A percentile compares a stretch with the other conserved stretches of the same genome.
These are phyloP conservation scores for Fusarium xylarioides DNA, from an alignment of 2,329 filamentous ascomycete genomes.

Conservation along the genomic window DNA sequence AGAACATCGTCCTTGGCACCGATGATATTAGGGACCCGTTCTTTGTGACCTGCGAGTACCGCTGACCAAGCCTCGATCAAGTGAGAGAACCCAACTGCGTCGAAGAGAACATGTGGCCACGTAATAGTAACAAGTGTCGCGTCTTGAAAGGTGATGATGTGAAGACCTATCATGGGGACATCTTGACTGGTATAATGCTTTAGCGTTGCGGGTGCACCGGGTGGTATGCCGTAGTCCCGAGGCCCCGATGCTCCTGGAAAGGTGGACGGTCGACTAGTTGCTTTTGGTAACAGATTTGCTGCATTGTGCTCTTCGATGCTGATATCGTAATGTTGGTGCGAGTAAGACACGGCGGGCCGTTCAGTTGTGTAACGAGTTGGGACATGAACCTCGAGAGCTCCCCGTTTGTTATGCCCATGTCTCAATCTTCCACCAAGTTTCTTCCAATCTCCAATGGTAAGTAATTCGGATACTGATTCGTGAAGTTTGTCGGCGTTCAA, in stretches of 20 bases:
- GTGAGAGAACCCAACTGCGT: neutral
- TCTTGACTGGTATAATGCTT: neutral
- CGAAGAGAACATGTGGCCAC: neutral
- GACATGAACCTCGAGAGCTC: neutral
- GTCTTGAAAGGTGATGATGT: accelerated
- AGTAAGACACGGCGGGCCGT: neutral
- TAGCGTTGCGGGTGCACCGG: accelerated
- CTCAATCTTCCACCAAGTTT: neutral
- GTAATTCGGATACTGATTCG: neutral
- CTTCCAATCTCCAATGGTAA: neutral
- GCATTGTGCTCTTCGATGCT: neutral
- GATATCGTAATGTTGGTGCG: neutral
- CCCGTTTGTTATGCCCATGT: accelerated
- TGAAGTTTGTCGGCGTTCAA: neutral
- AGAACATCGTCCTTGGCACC: neutral
- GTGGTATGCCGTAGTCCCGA: neutral
- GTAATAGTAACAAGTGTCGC: neutral
- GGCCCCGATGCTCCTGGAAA: too few species aligned
- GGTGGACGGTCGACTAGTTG: neutral
- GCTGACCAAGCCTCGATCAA: neutral
- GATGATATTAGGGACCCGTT: neutral
- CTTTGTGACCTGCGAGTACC: accelerated
- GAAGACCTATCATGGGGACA: neutral
- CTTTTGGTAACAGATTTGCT: accelerated
- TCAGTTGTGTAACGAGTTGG: neutral